phyloP scores from a whole-genome alignment of 78 protist species.

The Dictyostelium citrinum region DNA sequence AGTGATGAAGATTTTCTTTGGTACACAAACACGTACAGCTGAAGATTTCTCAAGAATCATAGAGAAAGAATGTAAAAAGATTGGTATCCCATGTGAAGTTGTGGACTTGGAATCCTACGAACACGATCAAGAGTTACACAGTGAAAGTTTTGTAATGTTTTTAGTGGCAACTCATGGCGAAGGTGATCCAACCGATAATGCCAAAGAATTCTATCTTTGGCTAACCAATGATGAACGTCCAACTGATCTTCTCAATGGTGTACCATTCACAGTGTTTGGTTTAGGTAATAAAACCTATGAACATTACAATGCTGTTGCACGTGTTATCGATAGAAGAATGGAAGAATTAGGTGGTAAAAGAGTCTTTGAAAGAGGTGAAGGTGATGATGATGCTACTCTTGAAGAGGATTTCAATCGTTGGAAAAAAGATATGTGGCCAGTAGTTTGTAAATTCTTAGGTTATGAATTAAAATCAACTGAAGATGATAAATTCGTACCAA shows the following conservation, averaged over 20 bases:
- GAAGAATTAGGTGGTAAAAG: slow-evolving; percentile 88
- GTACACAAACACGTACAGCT: slow-evolving; percentile 93
- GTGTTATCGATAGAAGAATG: slow-evolving; percentile 73
- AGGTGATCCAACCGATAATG: slow-evolving; percentile 95
- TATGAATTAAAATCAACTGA: slow-evolving; percentile 38
- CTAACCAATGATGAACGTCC: slow-evolving; percentile 52
- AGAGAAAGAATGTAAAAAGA: slow-evolving; percentile 78
- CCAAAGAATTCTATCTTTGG: slow-evolving; percentile 79
- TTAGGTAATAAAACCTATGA: slow-evolving; percentile 96
- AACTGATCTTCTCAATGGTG: background rate
- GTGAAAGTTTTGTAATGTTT: slow-evolving; percentile 57
- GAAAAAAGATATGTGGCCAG: slow-evolving; percentile 83
- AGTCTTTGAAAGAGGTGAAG: slow-evolving; percentile 82
- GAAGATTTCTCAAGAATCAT: slow-evolving; percentile 85
- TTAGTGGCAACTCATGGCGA: slow-evolving; percentile 93
- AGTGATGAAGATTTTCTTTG: slow-evolving; percentile 74
- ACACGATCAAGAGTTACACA: slow-evolving; percentile 22
- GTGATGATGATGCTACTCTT: slow-evolving; percentile 93
- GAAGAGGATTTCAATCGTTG: slow-evolving; percentile 92
- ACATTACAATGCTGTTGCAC: slow-evolving; percentile 88
- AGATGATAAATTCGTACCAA: slow-evolving; percentile 53
- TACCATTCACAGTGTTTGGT: slow-evolving; percentile 88
- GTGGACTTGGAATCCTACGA: slow-evolving; percentile 81
- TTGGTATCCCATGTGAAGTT: slow-evolving; percentile 73
- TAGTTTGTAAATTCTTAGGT: slow-evolving; percentile 50